phyloP scores from a whole-genome alignment of 176 grass and related monocot species.

The Oryza glumipatula region DNA sequence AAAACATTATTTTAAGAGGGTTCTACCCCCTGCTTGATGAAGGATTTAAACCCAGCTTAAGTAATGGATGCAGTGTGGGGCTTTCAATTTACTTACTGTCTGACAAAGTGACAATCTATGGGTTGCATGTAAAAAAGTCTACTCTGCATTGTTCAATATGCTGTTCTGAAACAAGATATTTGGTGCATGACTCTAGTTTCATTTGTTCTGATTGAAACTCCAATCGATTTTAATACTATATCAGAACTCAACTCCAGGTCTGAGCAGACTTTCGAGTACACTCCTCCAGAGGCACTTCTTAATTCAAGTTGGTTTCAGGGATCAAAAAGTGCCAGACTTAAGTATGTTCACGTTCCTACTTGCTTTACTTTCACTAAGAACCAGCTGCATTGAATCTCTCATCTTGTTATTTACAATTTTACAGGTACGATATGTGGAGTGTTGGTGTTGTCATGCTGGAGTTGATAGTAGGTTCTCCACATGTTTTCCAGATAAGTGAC shows the following conservation, averaged over 20 bases:
- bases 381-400: conserved; percentile 26
- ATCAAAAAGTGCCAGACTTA: conserved; percentile 73
- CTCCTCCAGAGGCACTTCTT: conserved; percentile 93
- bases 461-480: conserved; percentile 90
- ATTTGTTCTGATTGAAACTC: conserved; percentile 4
- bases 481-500: conserved; percentile 91
- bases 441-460: conserved; percentile 98
- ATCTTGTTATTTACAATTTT: conserved; percentile 51
- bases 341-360: conserved; percentile 56
- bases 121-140: background rate
- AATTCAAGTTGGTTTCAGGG: conserved; percentile 90
- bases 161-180: conserved; percentile 1
- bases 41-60: conserved; percentile 14
- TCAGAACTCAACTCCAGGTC: conserved; percentile 56
- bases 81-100: conserved; percentile 13
- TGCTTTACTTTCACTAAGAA: conserved; percentile 17
- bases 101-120: background rate
- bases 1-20: background rate
- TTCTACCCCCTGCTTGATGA: too few relatives aligned
- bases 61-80: background rate
- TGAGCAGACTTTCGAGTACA: conserved; percentile 95
- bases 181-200: conserved; percentile 23
- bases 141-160: background rate
- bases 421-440: conserved; percentile 98
- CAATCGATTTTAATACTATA: conserved; percentile 13